Percentiles rank a stretch among this genome's conserved stretches.
Evolutionary conservation across 257 asterid species (phyloP).

Genomic region (Linderniella brevidens): DNA sequence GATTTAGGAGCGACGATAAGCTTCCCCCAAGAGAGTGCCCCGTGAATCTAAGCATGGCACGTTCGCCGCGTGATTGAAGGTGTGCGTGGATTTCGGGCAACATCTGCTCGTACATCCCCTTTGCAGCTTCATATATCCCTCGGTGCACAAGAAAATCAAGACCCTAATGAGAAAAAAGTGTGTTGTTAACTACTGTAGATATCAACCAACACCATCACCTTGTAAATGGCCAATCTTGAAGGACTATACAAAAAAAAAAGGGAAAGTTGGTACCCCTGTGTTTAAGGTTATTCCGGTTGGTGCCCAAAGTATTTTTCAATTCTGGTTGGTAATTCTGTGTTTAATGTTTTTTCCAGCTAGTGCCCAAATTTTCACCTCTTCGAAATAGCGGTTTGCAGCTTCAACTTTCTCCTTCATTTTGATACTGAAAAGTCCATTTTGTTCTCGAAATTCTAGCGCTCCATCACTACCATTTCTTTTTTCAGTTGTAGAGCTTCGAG

Average conservation of each 20-base stretch:
- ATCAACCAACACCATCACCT: neutral
- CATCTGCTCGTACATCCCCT: constrained; percentile 86
- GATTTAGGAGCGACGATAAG: constrained; percentile 65
- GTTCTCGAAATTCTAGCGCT: too few relatives aligned
- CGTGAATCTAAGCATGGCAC: constrained; percentile 64
- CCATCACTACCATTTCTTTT: too few relatives aligned
- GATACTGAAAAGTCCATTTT: too few relatives aligned
- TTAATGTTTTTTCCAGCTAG: too few relatives aligned
- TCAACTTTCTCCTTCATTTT: too few relatives aligned
- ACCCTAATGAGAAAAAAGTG: constrained; percentile 33
- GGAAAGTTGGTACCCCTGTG: too few relatives aligned
- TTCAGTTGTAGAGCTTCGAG: too few relatives aligned
- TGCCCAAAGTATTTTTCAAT: too few relatives aligned
- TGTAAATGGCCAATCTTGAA: constrained; percentile 1
- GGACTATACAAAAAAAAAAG: neutral
- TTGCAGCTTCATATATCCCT: constrained; percentile 95
- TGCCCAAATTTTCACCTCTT: too few relatives aligned
- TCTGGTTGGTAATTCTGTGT: too few relatives aligned
- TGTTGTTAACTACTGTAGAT: constrained; percentile 3
- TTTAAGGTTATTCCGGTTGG: too few relatives aligned
- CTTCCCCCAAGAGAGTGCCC: constrained; percentile 99
- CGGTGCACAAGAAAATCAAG: constrained; percentile 79
- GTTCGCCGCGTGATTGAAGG: constrained; percentile 34
- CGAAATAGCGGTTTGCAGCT: too few relatives aligned
- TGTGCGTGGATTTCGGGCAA: constrained; percentile 65